Evolutionary conservation across 139 green algal species (phyloP).

Genomic region (Coccomyxa sp.): DNA sequence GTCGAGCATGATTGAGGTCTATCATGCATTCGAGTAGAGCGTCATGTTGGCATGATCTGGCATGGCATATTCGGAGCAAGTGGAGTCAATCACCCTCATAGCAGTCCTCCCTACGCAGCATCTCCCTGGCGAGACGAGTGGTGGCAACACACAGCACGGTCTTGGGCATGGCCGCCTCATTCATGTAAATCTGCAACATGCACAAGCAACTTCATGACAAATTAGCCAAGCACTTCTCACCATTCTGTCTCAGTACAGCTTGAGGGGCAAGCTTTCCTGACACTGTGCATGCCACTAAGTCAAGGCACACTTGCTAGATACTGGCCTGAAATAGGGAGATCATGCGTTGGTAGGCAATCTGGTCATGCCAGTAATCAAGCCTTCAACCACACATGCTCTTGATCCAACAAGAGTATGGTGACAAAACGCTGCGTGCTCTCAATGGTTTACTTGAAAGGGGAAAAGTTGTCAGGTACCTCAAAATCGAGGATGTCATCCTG

Average conservation of each 20-base stretch:
- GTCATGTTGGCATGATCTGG: no score
- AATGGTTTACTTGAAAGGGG: no score
- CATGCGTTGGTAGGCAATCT: no score
- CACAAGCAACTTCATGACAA: background rate
- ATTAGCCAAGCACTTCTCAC: background rate
- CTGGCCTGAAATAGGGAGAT: no score
- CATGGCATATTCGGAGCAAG: no score
- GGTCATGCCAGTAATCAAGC: no score
- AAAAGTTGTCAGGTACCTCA: background rate
- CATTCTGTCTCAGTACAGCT: background rate
- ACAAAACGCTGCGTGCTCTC: no score
- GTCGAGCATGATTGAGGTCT: no score
- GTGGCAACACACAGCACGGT: conserved; percentile 32
- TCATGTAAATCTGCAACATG: conserved; percentile 37
- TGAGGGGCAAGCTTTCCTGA: no score
- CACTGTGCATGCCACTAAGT: no score
- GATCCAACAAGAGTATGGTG: background rate
- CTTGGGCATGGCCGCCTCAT: conserved; percentile 24
- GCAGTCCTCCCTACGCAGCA: conserved; percentile 17
- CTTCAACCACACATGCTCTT: background rate
- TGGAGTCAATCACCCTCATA: background rate
- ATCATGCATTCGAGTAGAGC: no score
- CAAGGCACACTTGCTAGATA: no score
- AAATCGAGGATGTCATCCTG: background rate
- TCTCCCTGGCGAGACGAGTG: conserved; percentile 7